phyloP scores from a whole-genome alignment of 192 early-diverging fungal species.

The Backusella circina region DNA sequence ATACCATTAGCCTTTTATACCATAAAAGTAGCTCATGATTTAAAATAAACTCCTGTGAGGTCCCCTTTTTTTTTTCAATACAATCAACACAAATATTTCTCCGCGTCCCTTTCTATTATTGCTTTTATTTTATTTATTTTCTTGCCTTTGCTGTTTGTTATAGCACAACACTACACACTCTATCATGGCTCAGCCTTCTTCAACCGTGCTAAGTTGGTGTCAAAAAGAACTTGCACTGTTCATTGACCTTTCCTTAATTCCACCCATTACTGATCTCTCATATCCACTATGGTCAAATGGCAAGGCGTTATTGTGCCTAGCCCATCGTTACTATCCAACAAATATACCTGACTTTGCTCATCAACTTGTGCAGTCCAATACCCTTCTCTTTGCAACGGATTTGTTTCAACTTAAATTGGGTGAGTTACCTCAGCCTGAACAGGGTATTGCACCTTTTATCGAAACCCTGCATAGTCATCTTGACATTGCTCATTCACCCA shows the following conservation, averaged over 20 bases:
- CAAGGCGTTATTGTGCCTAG: background rate
- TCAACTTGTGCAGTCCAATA: background rate
- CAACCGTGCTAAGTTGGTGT: conserved; percentile 17
- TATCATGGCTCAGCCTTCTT: background rate
- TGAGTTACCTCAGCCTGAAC: background rate
- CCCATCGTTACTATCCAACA: conserved; percentile 16
- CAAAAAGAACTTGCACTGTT: conserved; percentile 9
- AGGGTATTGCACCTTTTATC: background rate
- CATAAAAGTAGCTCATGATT: background rate
- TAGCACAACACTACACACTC: background rate
- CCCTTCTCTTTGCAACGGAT: background rate
- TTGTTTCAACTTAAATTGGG: conserved; percentile 1
- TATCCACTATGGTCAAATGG: background rate
- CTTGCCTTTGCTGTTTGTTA: background rate
- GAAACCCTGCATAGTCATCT: background rate
- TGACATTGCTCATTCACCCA: background rate
- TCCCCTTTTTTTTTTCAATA: background rate
- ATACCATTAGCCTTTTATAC: background rate
- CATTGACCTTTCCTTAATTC: conserved; percentile 14
- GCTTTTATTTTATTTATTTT: background rate
- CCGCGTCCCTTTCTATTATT: background rate
- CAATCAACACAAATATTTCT: conserved; percentile 3
- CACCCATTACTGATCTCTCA: conserved; percentile 8
- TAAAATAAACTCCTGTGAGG: background rate
- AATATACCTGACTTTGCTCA: conserved; percentile 5